Percentiles rank a stretch among this genome's conserved stretches.
phyloP scores from a whole-genome alignment of 2,329 filamentous ascomycete species.

The Madurella fahalii region DNA sequence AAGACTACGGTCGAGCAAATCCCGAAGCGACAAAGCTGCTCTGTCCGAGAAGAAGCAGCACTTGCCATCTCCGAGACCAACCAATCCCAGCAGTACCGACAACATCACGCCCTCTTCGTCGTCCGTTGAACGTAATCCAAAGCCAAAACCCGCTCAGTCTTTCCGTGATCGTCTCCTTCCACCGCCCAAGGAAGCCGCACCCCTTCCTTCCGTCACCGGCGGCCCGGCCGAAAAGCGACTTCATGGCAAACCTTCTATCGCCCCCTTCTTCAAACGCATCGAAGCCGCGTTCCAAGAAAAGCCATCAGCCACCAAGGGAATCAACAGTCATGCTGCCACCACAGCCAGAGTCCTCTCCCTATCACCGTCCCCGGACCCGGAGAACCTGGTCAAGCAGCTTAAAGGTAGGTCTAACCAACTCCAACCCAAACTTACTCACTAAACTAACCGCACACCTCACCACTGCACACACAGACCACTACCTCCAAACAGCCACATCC shows the following conservation, averaged over 20 bases:
- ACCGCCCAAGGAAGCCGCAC: neutral
- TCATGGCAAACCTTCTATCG: conserved; percentile 12
- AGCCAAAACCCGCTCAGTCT: neutral
- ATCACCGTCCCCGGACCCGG: conserved; percentile 9
- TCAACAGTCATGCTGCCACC: neutral
- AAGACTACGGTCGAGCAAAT: conserved; percentile 7
- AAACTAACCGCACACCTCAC: neutral
- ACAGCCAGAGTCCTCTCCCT: neutral
- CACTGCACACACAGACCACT: conserved; percentile 15
- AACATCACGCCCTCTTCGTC: conserved; percentile 4
- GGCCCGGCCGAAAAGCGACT: neutral
- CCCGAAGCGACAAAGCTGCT: conserved; percentile 1
- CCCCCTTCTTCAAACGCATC: conserved; percentile 18
- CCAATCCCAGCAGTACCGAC: conserved; percentile 15
- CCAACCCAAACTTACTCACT: neutral
- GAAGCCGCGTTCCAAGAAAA: conserved; percentile 13
- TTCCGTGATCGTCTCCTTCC: conserved; percentile 14
- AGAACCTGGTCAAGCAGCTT: conserved; percentile 17
- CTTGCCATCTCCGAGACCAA: conserved; percentile 12
- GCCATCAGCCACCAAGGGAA: neutral
- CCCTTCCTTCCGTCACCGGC: neutral
- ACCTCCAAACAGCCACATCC: conserved; percentile 14
- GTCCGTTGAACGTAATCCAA: neutral
- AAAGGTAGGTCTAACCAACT: conserved; percentile 7
- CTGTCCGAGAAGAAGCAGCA: neutral